phyloP scores from a whole-genome alignment of 1,284 basidiomycete genomes.

The Trichosporon sp. region DNA sequence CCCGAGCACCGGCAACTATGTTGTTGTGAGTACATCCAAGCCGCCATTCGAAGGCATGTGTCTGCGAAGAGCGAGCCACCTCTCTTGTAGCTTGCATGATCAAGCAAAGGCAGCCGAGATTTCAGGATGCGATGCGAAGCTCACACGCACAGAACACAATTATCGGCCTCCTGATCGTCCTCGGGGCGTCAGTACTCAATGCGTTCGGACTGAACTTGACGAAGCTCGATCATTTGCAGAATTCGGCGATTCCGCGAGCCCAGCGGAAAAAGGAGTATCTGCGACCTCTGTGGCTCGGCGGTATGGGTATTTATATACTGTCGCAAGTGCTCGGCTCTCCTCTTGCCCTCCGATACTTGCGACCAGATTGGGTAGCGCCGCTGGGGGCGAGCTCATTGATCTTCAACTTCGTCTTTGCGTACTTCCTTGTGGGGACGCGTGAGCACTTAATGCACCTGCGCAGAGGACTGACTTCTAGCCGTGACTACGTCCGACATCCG shows the following conservation, averaged over 20 bases:
- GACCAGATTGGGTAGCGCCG: slow-evolving; percentile 49
- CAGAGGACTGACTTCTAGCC: slow-evolving; percentile 24
- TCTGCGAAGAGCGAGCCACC: background rate
- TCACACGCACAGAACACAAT: slow-evolving; percentile 43
- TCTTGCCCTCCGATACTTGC: slow-evolving; percentile 44
- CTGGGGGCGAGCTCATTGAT: slow-evolving; percentile 44
- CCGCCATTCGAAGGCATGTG: background rate
- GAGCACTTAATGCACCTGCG: slow-evolving; percentile 10
- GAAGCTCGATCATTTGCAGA: slow-evolving; percentile 46
- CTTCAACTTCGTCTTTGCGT: slow-evolving; percentile 50
- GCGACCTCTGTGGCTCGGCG: slow-evolving; percentile 45
- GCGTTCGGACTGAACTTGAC: slow-evolving; percentile 48
- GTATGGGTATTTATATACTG: slow-evolving; percentile 47
- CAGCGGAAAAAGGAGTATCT: slow-evolving; percentile 41
- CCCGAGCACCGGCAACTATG: slow-evolving; percentile 27
- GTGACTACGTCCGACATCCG: slow-evolving; percentile 46
- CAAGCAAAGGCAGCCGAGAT: background rate
- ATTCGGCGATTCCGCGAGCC: slow-evolving; percentile 37
- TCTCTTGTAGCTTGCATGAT: background rate
- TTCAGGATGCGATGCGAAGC: background rate
- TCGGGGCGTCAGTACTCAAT: slow-evolving; percentile 42
- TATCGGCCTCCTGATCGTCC: slow-evolving; percentile 47
- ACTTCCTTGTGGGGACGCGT: slow-evolving; percentile 48
- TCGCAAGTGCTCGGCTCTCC: slow-evolving; percentile 41
- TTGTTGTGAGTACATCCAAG: slow-evolving; percentile 10